phyloP scores from a whole-genome alignment of 2,329 filamentous ascomycete species.

The Phyllosticta paracitricarpa region DNA sequence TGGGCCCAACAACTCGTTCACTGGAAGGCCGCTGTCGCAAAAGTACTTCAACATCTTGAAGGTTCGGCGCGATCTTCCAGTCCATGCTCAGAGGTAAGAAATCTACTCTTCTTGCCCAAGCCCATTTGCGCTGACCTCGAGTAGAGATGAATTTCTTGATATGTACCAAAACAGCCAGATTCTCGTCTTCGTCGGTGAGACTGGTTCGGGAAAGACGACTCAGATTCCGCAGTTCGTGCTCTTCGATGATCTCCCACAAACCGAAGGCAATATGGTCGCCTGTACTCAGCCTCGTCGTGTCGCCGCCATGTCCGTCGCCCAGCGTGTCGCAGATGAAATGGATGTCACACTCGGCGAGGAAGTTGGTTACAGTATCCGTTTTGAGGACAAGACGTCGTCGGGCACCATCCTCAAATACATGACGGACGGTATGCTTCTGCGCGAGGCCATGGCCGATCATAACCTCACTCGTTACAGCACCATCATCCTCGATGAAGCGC shows the following conservation, averaged over 20 bases:
- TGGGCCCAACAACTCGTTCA: slow-evolving; percentile 78
- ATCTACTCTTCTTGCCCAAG: not conserved
- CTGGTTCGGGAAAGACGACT: slow-evolving; percentile 97
- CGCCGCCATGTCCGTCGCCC: slow-evolving; percentile 93
- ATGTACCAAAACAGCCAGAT: slow-evolving; percentile 93
- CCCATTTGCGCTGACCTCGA: slow-evolving; percentile 10
- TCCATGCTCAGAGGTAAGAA: slow-evolving; percentile 76
- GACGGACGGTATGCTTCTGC: slow-evolving; percentile 96
- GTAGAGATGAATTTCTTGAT: slow-evolving; percentile 79
- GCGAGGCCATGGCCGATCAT: slow-evolving; percentile 88
- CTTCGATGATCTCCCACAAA: slow-evolving; percentile 88
- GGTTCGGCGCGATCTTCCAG: slow-evolving; percentile 73
- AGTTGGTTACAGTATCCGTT: slow-evolving; percentile 95
- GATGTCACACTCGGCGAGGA: slow-evolving; percentile 84
- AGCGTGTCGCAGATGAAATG: slow-evolving; percentile 92
- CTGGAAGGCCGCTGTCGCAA: slow-evolving; percentile 60
- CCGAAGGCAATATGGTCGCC: slow-evolving; percentile 78
- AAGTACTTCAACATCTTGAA: slow-evolving; percentile 88
- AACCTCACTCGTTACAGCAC: slow-evolving; percentile 84
- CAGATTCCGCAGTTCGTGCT: slow-evolving; percentile 98
- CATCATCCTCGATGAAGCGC: slow-evolving; percentile 96
- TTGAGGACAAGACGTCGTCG: slow-evolving; percentile 85
- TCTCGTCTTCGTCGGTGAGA: slow-evolving; percentile 96
- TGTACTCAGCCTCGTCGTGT: slow-evolving; percentile 97
- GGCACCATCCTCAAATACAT: slow-evolving; percentile 97